A percentile compares a stretch with the other conserved stretches of the same genome.
Evolutionary conservation across 768 basidiomycete species (phyloP).

Genomic region (Lepiota brunneoincarnata): DNA sequence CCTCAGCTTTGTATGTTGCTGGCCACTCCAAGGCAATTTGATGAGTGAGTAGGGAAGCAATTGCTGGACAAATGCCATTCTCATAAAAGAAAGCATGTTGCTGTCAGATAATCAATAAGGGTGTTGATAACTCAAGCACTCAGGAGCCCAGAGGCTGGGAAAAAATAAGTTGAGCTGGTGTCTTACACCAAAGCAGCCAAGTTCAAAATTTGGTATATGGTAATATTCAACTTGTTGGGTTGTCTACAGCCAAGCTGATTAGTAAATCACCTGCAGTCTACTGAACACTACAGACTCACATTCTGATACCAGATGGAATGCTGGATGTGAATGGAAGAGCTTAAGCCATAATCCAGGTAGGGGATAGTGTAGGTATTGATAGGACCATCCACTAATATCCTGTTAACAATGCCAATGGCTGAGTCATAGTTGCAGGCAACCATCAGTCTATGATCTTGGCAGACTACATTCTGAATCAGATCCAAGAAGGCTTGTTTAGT

Average conservation of each 20-base stretch:
- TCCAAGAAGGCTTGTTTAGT: too few species aligned
- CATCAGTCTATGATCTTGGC: not conserved
- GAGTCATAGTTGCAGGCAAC: constrained; percentile 21
- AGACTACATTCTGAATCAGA: not conserved
- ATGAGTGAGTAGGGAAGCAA: constrained; percentile 6
- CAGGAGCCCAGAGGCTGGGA: constrained; percentile 19
- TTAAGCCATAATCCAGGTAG: not conserved
- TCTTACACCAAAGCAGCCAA: not conserved
- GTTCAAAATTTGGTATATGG: not conserved
- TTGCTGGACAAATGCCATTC: constrained; percentile 20
- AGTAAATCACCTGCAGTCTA: not conserved
- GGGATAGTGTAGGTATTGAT: constrained; percentile 2
- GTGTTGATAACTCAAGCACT: not conserved
- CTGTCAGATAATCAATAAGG: constrained; percentile 1
- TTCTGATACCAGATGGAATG: not conserved
- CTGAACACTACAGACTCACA: too few species aligned
- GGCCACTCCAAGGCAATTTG: constrained; percentile 22
- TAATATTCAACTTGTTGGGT: not conserved
- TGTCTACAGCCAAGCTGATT: not conserved
- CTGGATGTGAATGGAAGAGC: not conserved
- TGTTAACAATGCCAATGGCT: constrained; percentile 13
- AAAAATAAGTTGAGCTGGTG: constrained; percentile 19
- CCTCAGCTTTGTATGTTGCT: constrained; percentile 17
- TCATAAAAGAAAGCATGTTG: constrained; percentile 20
- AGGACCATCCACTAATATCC: constrained; percentile 11